phyloP scores from a whole-genome alignment of 2,329 filamentous ascomycete species.

The Sclerotinia spermophila region DNA sequence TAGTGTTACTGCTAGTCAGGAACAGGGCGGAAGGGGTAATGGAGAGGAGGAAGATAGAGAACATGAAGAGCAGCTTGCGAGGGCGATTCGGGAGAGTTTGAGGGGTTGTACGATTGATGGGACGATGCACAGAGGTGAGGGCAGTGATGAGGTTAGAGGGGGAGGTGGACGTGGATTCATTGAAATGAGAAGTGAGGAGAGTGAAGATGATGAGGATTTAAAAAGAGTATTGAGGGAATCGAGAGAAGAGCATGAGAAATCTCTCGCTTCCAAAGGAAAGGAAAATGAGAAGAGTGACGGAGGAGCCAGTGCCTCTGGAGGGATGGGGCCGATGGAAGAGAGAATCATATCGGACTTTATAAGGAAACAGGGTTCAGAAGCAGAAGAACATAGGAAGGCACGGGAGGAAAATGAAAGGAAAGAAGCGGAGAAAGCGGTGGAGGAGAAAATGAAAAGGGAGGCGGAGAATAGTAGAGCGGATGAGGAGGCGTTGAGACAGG shows the following conservation, averaged over 20 bases:
- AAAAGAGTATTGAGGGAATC: constrained; percentile 29
- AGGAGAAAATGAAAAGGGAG: constrained; percentile 11
- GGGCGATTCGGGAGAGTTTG: constrained; percentile 53
- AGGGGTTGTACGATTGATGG: constrained; percentile 20
- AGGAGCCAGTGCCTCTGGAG: constrained; percentile 16
- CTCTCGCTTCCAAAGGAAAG: background rate
- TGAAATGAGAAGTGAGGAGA: background rate
- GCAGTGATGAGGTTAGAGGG: constrained; percentile 14
- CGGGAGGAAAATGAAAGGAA: constrained; percentile 16
- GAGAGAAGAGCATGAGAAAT: constrained; percentile 29
- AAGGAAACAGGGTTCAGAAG: constrained; percentile 70
- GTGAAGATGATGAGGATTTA: constrained; percentile 30
- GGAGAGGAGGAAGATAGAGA: constrained; percentile 46
- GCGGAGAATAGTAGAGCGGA: constrained; percentile 40
- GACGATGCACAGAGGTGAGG: background rate
- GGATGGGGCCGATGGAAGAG: constrained; percentile 52
- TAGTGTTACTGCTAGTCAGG: constrained; percentile 39
- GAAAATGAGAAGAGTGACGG: background rate
- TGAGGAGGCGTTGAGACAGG: constrained; percentile 54
- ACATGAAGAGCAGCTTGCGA: constrained; percentile 54
- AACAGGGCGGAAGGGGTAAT: background rate
- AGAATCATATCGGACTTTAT: constrained; percentile 73
- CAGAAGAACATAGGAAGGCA: constrained; percentile 50
- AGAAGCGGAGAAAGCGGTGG: constrained; percentile 1
- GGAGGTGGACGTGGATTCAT: constrained; percentile 8